phyloP scores from a whole-genome alignment of 495 filamentous ascomycete species.

The Penicillium malachiteum region DNA sequence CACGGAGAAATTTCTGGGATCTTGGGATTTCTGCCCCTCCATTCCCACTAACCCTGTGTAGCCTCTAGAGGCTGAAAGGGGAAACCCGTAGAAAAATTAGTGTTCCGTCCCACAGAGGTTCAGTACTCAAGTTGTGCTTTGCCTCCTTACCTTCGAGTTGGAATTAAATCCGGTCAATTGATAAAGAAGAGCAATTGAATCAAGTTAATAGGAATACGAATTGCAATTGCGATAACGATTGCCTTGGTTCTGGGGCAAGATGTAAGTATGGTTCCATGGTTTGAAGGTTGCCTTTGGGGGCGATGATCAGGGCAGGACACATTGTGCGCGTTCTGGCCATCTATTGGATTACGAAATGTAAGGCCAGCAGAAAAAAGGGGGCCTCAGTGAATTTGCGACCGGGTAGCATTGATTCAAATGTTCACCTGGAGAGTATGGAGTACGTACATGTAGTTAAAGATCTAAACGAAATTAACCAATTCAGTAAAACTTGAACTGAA shows the following conservation, averaged over 20 bases:
- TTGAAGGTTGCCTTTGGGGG: neutral
- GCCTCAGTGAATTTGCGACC: too few relatives aligned
- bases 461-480: too few relatives aligned
- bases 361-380: too few relatives aligned
- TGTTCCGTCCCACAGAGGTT: neutral
- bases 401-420: too few relatives aligned
- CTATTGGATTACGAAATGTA: neutral
- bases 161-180: neutral
- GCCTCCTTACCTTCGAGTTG: constrained; percentile 1
- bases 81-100: constrained; percentile 1
- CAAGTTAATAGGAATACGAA: neutral
- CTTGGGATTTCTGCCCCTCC: neutral
- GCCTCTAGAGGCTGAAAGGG: constrained; percentile 3
- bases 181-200: neutral
- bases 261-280: neutral
- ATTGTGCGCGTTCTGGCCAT: neutral
- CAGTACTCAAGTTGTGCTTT: too few relatives aligned
- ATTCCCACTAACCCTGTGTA: constrained; percentile 5
- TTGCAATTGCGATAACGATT: neutral
- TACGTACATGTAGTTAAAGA: too few relatives aligned
- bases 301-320: neutral
- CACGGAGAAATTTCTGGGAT: constrained; percentile 16
- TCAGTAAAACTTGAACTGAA: too few relatives aligned
- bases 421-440: too few relatives aligned
- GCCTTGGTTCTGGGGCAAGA: neutral